Base-by-base conservation (phyloP, 805 yeast genomes). In the Ogataea ganodermae region DNA sequence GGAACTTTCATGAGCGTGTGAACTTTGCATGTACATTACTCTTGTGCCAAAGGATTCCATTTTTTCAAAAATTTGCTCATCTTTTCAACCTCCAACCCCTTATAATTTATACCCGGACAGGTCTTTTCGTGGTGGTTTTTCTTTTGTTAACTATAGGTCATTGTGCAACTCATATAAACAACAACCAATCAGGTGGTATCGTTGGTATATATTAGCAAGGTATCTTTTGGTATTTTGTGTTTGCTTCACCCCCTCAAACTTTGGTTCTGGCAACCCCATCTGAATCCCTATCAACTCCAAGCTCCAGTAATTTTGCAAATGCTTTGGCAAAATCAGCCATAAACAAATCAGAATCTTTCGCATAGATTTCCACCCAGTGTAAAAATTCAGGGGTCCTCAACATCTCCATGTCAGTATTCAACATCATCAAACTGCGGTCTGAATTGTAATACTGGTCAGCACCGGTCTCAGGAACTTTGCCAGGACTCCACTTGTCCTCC, bases 321-420 rank as follows among this genome's bases (percentile, higher is more conserved):
- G 81, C 91, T 38, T 66, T 63, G 3, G 84, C 74, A 66, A 87
- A 89, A 59, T 85, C 86, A 36, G 66, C 65, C 62, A 79, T 81
- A 70, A 84, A 89, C 18, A 66, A 57, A 13, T 74, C 77, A 62
- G 81, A 79, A 65, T 88, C 86, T 23, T 71, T 70, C 21, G 95
- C 91, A 66, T 83, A 89, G 47, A 69, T 68, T 56, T 81, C 76
- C 13, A 84, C 91, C 78, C 84, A 81, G 46, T 69, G 66, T 50
- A 69, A 68, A 65, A 83, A 88, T 41, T 66, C 70, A 3, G 80
- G 75, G 65, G 85, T 91, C 56, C 78, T 69, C n/a, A 79, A 61
- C 41, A 67, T 28, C 13, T 88, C 81, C 75, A 82, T 75, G 62
- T 89, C 96, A 10, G 95, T 82, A 23, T 88, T 89, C 44, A 89